Evolutionary conservation across 1,139 yeast species (phyloP).

Genomic region (Yamadazyma spencermartinsiae): DNA sequence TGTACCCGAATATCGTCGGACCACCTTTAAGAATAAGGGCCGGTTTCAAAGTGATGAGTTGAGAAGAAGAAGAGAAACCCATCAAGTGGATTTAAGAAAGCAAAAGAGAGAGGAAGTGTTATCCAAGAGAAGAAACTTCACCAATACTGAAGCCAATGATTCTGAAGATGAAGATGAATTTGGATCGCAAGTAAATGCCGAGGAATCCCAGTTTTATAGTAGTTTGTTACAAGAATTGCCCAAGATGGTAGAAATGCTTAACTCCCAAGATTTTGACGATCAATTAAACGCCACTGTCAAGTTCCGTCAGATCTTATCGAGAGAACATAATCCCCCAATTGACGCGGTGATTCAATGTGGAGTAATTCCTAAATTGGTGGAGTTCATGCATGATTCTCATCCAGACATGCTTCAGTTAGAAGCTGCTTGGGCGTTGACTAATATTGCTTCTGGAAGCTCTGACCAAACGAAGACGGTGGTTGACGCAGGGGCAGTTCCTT

Average conservation of each 20-base stretch:
- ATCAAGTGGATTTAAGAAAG: constrained; percentile 94
- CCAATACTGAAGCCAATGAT: constrained; percentile 48
- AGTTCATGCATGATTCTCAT: constrained; percentile 75
- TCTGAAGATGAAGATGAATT: constrained; percentile 49
- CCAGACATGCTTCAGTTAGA: constrained; percentile 91
- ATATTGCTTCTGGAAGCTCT: constrained; percentile 94
- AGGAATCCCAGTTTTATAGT: constrained; percentile 52
- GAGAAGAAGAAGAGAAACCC: constrained; percentile 96
- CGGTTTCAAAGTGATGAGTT: constrained; percentile 94
- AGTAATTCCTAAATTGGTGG: constrained; percentile 87
- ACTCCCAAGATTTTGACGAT: constrained; percentile 72
- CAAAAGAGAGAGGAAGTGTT: constrained; percentile 94
- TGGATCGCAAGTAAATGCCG: constrained; percentile 28
- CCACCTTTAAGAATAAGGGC: constrained; percentile 92
- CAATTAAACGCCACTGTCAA: constrained; percentile 89
- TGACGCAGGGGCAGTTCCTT: constrained; percentile 91
- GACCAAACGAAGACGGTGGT: constrained; percentile 90
- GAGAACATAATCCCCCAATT: constrained; percentile 97
- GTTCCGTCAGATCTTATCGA: constrained; percentile 88
- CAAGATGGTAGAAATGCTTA: constrained; percentile 77
- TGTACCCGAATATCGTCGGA: constrained; percentile 96
- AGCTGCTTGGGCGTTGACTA: constrained; percentile 99
- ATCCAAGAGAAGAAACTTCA: constrained; percentile 76
- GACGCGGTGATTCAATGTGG: constrained; percentile 91
- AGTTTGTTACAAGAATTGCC: constrained; percentile 80